Evolutionary conservation across 345 rosid species (phyloP), one percentile per base, ranked within the genome.

Genomic region (Eucalyptus cloeziana): DNA sequence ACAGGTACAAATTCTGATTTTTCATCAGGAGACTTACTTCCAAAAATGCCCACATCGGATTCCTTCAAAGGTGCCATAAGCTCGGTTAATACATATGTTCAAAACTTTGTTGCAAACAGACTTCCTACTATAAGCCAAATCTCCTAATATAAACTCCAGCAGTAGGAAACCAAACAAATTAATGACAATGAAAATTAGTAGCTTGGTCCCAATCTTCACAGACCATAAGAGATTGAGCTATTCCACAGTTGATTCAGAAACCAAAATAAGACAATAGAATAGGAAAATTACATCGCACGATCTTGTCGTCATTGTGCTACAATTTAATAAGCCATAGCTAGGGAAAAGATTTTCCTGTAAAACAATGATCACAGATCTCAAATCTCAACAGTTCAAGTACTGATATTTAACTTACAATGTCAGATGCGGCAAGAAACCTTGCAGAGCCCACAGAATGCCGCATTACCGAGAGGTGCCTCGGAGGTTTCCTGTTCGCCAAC

Each of bases 401-500:
- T 13, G 25, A 37, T 76, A 76, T 37, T 40, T 40, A 40, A 52
- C 90, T 91, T 91, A 95, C 98, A 94, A 91, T 89, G 92, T 93
- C 94, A 91, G 94, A 92, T 22, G 93, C 94, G 51, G 91, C 89
- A 47, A 93, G 92, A 91, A 95, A 87, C 93, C 91, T 93, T 85
- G 90, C 88, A 44, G 94, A 88, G 91, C 93, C 90, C 88, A 94
- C 87, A 90, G 93, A 89, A 90, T 94, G 94, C 43, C 90, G 94
- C 91, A 90, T 85, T 25, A 89, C 88, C 3, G 96, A 93, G 89
- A 93, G 88, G 69, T 96, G 98, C 44, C 96, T 91, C 1, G 98
- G 99, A 91, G 99, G 99, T 90, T 97, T 97, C 30, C 96, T 93
- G 80, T 49, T 92, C 49, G 95, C 90, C 47, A 91, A 86, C 87